Percentiles rank a stretch among this genome's conserved stretches.
These are phyloP conservation scores for Trichosanthes cucumerina DNA, from an alignment of 306 rosid genomes.

Conservation along the genomic window DNA sequence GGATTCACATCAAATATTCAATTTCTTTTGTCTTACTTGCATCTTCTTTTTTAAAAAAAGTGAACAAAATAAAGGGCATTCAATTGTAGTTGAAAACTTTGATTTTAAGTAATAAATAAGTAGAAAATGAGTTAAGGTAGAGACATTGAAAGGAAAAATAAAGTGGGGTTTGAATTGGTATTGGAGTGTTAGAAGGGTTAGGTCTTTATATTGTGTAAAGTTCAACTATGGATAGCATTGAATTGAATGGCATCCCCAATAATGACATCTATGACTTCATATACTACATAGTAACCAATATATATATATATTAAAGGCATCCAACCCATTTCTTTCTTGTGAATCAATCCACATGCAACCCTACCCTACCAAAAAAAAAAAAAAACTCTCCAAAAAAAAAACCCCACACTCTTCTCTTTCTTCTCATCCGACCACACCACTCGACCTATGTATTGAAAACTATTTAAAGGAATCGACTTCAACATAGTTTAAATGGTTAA, in stretches of 20 bases:
- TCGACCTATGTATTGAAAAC: not conserved
- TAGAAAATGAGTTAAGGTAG: not conserved
- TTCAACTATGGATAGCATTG: not conserved
- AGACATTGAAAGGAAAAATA: not conserved
- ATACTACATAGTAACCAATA: not conserved
- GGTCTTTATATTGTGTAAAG: not conserved
- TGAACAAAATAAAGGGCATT: not conserved
- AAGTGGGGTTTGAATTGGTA: not conserved
- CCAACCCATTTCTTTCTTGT: slow-evolving; percentile 2
- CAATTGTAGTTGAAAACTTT: slow-evolving; percentile 3
- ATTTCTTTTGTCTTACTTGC: not conserved
- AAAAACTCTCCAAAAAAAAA: not conserved
- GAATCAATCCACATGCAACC: slow-evolving; percentile 5
- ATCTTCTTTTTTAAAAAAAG: not conserved
- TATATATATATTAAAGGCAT: too few species aligned
- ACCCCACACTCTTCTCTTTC: not conserved
- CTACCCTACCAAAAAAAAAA: slow-evolving; percentile 9
- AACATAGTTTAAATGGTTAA: too few species aligned
- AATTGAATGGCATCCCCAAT: not conserved
- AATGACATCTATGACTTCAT: not conserved
- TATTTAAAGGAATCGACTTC: too few species aligned
- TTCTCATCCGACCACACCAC: not conserved
- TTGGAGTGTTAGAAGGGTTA: not conserved
- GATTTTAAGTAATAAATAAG: not conserved
- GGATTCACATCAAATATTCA: not conserved